Evolutionary conservation across 306 rosid species (phyloP), one percentile per base, ranked within the genome.

Genomic region (Cucurbita argyrosperma): DNA sequence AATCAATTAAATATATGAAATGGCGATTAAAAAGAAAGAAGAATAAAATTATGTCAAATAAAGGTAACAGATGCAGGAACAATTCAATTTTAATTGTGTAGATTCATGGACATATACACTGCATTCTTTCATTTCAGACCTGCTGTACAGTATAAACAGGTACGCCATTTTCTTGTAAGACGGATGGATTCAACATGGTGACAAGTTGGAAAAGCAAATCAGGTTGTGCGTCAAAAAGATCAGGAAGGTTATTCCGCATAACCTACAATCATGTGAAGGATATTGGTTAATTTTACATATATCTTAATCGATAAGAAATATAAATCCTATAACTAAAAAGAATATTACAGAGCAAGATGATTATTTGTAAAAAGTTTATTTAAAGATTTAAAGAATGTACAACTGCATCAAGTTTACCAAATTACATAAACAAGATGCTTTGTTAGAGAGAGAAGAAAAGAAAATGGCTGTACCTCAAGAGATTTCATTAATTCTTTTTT

Each of bases 201-300:
- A 93, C 96, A 77, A 93, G 98, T 86, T 93, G 98, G 79, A 93
- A 93, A 71, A 93, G 98, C 62, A 93, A 85, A 87, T 93, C 98
- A 49, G 98, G 98, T 66, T 93, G 97, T 12, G 94, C 94, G 62
- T 93, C 98, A 60, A 93, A 93, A 80, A 93, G 98, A 88, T 93
- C 98, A 66, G 98, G 98, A 85, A 93, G 98, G 81, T 92, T 81
- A 81, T 84, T 82, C 74, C 86, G 90, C 98, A 93, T 93, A 82
- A 93, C 98, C 98, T 93, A 80, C 81, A 87, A 30, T 42, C 74
- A 85, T 57, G 52, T 14, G 5, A 57, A 42, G 77, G 23, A 74
- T 74, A 23, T 18, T 56, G 13, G 40, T 68, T 47, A 45, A 47
- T 19, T 40, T 16, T 15, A 21, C 19, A 68, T 46, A 47, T 23